phyloP scores from a whole-genome alignment of 2,329 filamentous ascomycete species.

The Diplodia mutila region DNA sequence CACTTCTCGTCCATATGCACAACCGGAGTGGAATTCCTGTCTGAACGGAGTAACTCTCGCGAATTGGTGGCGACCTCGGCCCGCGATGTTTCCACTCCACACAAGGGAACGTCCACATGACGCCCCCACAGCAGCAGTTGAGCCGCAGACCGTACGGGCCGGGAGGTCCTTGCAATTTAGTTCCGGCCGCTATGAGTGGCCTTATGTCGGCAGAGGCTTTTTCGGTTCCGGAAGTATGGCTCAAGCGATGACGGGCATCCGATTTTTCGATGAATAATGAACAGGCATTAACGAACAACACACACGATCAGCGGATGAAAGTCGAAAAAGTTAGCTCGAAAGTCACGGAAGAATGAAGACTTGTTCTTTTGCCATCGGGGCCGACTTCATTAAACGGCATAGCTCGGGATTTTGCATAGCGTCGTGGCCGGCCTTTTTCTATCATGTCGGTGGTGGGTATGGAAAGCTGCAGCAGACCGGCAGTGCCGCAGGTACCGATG shows the following conservation, averaged over 20 bases:
- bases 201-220: constrained; percentile 8
- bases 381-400: neutral
- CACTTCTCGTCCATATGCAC: neutral
- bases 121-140: neutral
- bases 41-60: neutral
- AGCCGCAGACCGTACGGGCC: neutral
- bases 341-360: neutral
- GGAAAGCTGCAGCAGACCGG: neutral
- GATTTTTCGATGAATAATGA: neutral
- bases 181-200: neutral
- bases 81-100: neutral
- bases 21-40: neutral
- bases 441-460: neutral
- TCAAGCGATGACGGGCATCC: neutral
- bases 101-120: neutral
- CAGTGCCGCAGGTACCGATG: constrained; percentile 2
- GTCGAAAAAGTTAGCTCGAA: neutral
- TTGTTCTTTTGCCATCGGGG: neutral
- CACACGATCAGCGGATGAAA: neutral
- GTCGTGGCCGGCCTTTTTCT: neutral
- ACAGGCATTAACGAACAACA: neutral
- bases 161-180: neutral
- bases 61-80: neutral
- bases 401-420: neutral
- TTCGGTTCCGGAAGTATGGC: neutral